Conservation (phyloP, 352 stramenopile species). For the Globisporangium cystogenes region DNA sequence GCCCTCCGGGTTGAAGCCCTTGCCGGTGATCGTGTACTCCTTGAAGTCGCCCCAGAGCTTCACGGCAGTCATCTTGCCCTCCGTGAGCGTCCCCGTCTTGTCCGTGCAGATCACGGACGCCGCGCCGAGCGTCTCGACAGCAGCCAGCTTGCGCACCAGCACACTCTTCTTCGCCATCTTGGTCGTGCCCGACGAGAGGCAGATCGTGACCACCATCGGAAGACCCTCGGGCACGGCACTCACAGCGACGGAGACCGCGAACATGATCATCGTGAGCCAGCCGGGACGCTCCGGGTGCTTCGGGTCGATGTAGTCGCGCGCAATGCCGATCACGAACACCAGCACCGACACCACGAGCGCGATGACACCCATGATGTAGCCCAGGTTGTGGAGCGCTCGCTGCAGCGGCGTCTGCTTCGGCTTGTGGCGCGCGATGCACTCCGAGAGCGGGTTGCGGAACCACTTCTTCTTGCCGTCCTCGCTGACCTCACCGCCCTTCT, state of each 20-base stretch:
- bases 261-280: constrained; percentile 92
- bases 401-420: constrained; percentile 89
- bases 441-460: constrained; percentile 35
- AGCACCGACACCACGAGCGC: constrained; percentile 81
- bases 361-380: constrained; percentile 88
- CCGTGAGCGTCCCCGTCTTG: constrained; percentile 95
- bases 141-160: constrained; percentile 81
- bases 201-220: constrained; percentile 82
- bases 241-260: constrained; percentile 87
- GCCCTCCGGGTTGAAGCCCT: constrained; percentile 54
- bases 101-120: constrained; percentile 92
- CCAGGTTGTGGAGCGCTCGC: constrained; percentile 91
- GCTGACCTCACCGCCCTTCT: constrained; percentile 10
- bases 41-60: constrained; percentile 73
- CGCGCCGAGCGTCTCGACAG: constrained; percentile 82
- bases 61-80: constrained; percentile 79
- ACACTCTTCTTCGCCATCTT: constrained; percentile 78
- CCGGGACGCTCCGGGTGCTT: constrained; percentile 74
- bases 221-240: constrained; percentile 74
- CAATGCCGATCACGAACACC: constrained; percentile 86
- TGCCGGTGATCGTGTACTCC: constrained; percentile 60
- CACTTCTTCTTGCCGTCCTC: constrained; percentile 27
- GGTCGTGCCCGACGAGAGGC: constrained; percentile 57
- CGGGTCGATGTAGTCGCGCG: constrained; percentile 42
- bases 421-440: constrained; percentile 55